These are phyloP conservation scores for Candida khao-thaluensis DNA, from an alignment of 805 yeast genomes.

Conservation along the genomic window DNA sequence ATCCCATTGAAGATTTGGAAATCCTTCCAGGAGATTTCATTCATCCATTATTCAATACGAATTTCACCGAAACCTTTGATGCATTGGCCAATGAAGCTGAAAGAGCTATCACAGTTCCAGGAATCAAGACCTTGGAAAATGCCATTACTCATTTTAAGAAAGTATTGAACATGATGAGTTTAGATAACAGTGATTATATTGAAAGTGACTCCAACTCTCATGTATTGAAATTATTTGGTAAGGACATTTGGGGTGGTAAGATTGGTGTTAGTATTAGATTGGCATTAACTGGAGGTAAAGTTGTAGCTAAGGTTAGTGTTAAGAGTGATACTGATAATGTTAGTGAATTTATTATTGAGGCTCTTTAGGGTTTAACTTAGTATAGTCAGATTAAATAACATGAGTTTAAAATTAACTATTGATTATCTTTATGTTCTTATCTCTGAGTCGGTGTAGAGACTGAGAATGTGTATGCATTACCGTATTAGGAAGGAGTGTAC, in stretches of 20 bases:
- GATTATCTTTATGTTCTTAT: too few relatives aligned
- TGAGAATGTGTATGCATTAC: too few relatives aligned
- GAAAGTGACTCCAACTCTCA: conserved; percentile 61
- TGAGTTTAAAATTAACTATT: too few relatives aligned
- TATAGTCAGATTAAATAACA: too few relatives aligned
- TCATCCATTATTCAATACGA: conserved; percentile 72
- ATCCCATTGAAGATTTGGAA: conserved; percentile 79
- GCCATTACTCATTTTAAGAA: conserved; percentile 52
- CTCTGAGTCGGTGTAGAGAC: too few relatives aligned
- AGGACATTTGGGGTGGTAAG: conserved; percentile 61
- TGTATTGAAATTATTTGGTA: conserved; percentile 78
- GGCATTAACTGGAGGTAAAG: conserved; percentile 55
- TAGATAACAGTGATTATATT: conserved; percentile 71
- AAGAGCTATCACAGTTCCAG: conserved; percentile 65
- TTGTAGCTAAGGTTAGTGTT: conserved; percentile 57
- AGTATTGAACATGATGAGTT: conserved; percentile 53
- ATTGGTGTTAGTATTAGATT: conserved; percentile 50
- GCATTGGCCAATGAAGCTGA: conserved; percentile 60
- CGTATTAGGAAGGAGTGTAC: too few relatives aligned
- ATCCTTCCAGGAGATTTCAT: conserved; percentile 80
- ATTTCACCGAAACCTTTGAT: conserved; percentile 72
- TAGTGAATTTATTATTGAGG: conserved; percentile 51
- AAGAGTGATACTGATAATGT: conserved; percentile 48
- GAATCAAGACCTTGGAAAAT: conserved; percentile 32
- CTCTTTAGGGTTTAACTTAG: conserved; percentile 20